Evolutionary conservation across 1,139 yeast genomes (phyloP).

Genomic region (Yamadazyma songkhlaensis): DNA sequence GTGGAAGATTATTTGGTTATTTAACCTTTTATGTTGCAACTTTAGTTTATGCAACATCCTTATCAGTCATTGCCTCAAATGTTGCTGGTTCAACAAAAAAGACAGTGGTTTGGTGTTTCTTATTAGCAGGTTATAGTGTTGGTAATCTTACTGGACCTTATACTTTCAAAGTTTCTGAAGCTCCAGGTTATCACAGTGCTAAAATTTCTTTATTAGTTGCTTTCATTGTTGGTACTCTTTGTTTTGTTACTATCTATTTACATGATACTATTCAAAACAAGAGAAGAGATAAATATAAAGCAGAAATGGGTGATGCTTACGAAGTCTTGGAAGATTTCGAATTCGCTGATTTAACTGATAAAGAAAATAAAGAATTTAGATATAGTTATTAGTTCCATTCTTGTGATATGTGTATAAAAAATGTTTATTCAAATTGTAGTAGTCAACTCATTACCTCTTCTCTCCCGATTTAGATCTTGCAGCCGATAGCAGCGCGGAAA

Average conservation of each 20-base stretch:
- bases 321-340: constrained; percentile 45
- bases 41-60: constrained; percentile 6
- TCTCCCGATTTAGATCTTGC: too few relatives aligned
- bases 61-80: constrained; percentile 15
- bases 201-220: constrained; percentile 22
- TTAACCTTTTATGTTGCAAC: constrained; percentile 9
- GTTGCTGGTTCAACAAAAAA: constrained; percentile 21
- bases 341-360: constrained; percentile 62
- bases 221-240: constrained; percentile 11
- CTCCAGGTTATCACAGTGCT: constrained; percentile 51
- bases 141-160: constrained; percentile 76
- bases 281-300: constrained; percentile 7
- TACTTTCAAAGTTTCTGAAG: constrained; percentile 50
- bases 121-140: constrained; percentile 56
- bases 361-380: constrained; percentile 39
- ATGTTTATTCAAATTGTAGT: too few relatives aligned
- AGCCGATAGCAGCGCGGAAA: too few relatives aligned
- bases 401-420: too few relatives aligned
- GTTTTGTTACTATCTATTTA: constrained; percentile 4
- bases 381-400: constrained; percentile 1
- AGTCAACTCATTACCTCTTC: too few relatives aligned
- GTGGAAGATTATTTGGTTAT: constrained; percentile 6
- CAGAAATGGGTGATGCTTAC: constrained; percentile 10
- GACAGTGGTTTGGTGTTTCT: constrained; percentile 17
- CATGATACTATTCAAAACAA: constrained; percentile 9